Evolutionary conservation across 495 filamentous ascomycete genomes (phyloP).

Genomic region (Pseudoneurospora amorphoporcata): DNA sequence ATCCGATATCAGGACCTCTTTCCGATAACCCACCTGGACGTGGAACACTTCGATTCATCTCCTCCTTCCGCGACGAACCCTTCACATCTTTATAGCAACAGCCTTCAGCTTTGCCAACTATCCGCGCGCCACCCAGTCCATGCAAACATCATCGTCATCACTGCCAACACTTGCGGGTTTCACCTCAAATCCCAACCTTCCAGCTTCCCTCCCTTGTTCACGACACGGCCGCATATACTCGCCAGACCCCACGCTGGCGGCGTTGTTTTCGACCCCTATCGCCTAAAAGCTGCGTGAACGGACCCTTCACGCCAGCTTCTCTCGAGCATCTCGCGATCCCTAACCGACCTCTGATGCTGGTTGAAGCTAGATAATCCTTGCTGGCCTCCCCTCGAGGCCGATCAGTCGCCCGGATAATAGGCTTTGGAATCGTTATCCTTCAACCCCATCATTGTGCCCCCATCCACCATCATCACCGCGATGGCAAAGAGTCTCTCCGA

Average conservation of each 20-base stretch:
- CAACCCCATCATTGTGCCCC: not conserved
- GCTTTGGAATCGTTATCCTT: constrained; percentile 5
- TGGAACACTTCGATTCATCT: not conserved
- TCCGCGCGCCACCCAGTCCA: not conserved
- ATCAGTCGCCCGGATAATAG: constrained; percentile 30
- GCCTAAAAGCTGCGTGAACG: not conserved
- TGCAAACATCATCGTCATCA: not conserved
- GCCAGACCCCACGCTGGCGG: not conserved
- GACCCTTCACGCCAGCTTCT: not conserved
- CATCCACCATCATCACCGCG: constrained; percentile 4
- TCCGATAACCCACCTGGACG: not conserved
- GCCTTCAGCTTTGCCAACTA: not conserved
- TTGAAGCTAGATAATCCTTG: constrained; percentile 31
- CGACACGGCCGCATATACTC: not conserved
- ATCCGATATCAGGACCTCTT: not conserved
- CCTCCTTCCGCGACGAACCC: not conserved
- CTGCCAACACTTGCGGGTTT: not conserved
- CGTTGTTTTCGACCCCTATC: not conserved
- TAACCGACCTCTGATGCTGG: constrained; percentile 28
- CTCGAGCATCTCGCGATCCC: not conserved
- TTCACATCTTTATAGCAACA: not conserved
- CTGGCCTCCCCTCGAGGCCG: constrained; percentile 37
- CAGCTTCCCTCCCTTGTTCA: not conserved
- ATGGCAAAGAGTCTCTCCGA: constrained; percentile 19
- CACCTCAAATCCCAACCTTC: not conserved